phyloP scores from a whole-genome alignment of 2,329 filamentous ascomycete species.

The Lasiodiplodia citricola region DNA sequence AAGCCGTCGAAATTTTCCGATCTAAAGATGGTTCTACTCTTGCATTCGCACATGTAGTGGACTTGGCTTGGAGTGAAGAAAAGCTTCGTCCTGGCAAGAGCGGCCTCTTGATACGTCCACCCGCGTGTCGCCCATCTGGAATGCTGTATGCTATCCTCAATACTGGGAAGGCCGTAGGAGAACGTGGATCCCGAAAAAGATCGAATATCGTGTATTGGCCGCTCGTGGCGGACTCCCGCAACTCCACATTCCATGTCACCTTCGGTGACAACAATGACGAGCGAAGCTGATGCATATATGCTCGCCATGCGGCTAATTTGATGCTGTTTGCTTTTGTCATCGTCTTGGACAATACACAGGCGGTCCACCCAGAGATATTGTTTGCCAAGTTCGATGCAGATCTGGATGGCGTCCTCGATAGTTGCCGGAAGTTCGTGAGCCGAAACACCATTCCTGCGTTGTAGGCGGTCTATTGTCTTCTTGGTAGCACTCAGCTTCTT shows the following conservation, averaged over 20 bases:
- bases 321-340: not conserved
- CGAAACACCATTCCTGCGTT: not conserved
- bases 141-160: not conserved
- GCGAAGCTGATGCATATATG: not conserved
- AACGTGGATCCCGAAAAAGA: not conserved
- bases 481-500: not conserved
- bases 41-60: not conserved
- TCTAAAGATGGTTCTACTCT: not conserved
- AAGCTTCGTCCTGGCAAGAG: not conserved
- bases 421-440: not conserved
- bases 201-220: not conserved
- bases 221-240: not conserved
- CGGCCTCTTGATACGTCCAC: slow-evolving; percentile 24
- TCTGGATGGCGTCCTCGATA: slow-evolving; percentile 17
- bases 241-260: not conserved
- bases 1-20: no score
- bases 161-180: not conserved
- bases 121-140: slow-evolving; percentile 7
- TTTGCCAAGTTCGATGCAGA: slow-evolving; percentile 10
- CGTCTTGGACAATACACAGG: slow-evolving; percentile 23
- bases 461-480: not conserved
- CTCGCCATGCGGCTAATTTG: not conserved
- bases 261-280: not conserved
- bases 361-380: slow-evolving; percentile 23
- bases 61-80: slow-evolving; percentile 8